Base-by-base conservation (phyloP, 352 stramenopile species). In the Thalassiosira mediterranea region DNA sequence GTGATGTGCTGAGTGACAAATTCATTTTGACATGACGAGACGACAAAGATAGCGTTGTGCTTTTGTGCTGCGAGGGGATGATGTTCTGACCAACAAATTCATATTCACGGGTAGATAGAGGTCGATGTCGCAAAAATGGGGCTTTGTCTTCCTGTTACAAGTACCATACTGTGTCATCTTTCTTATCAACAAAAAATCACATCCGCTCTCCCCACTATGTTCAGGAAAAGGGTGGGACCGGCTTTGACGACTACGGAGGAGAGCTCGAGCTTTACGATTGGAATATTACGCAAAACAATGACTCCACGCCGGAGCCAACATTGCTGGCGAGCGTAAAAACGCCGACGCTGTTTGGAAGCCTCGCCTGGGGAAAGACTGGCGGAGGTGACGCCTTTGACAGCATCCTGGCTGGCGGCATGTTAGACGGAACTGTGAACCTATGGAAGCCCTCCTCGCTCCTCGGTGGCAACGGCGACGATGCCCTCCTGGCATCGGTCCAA, bases 181-280 rank as follows among this genome's bases (percentile, higher is more conserved):
- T n/a, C n/a, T n/a, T n/a, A n/a, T n/a, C n/a, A n/a, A n/a, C n/a
- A n/a, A n/a, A n/a, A n/a, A n/a, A n/a, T n/a, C n/a, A n/a, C n/a
- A n/a, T n/a, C n/a, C n/a, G n/a, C n/a, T n/a, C n/a, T n/a, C n/a
- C n/a, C n/a, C n/a, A n/a, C n/a, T 31, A 10, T 67, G 1, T 47
- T 60, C 42, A 98, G 93, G 97, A 98, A 76, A 96, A 96, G 64
- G 95, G 95, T 69, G 96, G 96, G 61, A 91, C 91, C 52, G 95
- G 95, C 52, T 99, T 99, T 82, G 97, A 99, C 77, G 96, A 98
- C 86, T 98, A 96, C 47, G 96, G 97, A 32, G 96, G 96, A 57
- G 94, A 98, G 85, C 93, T 99, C 60, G 97, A 98, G 88, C 73
- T 99, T 44, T 96, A 98, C 67, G 94, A 93, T 57, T 84, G 91